Evolutionary conservation across 345 rosid genomes (phyloP), one percentile per base, ranked within the genome.

Genomic region (Populus tremula): DNA sequence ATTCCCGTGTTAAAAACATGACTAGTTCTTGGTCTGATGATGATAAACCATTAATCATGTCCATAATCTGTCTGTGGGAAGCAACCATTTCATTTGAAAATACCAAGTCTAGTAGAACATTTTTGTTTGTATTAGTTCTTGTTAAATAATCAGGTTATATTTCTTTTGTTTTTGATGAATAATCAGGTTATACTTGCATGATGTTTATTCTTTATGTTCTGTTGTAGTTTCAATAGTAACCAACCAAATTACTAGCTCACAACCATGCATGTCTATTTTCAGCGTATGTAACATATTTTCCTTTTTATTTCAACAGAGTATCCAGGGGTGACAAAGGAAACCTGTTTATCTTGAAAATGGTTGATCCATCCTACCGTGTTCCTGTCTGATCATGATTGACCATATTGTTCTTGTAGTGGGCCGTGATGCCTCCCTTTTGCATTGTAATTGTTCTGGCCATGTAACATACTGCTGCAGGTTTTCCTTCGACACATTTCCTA

Each of bases 271-370:
- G 54, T 49, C 54, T 49, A 17, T 49, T 16, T 49, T 49, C 54
- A 49, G 54, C 5, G 1, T 17, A 49, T 49, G 21, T 49, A 49
- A 49, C 54, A 47, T 64, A 16, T 1, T 17, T 39, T 1, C 8
- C 56, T 8, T 12, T 53, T 74, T 16, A 13, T 43, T 27, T 43
- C 21, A 8, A 77, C 91, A 95, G 99, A 82, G 36, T 93, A 77
- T 91, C 98, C 49, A 90, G 98, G 75, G 99, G 99, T 39, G 98
- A 93, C 83, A 89, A 87, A 75, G 99, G 98, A 9, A 95, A 93
- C 80, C 80, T 95, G 87, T 95, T 95, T 85, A 45, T 95, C 85
- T 78, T 95, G 88, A 95, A 91, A 89, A 95, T 93, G 98, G 76
- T 91, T 2, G 98, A 95, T 87, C 96, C 93, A 1, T 87, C 98